phyloP scores from a whole-genome alignment of 768 basidiomycete genomes.

The Coprinopsis sp. region DNA sequence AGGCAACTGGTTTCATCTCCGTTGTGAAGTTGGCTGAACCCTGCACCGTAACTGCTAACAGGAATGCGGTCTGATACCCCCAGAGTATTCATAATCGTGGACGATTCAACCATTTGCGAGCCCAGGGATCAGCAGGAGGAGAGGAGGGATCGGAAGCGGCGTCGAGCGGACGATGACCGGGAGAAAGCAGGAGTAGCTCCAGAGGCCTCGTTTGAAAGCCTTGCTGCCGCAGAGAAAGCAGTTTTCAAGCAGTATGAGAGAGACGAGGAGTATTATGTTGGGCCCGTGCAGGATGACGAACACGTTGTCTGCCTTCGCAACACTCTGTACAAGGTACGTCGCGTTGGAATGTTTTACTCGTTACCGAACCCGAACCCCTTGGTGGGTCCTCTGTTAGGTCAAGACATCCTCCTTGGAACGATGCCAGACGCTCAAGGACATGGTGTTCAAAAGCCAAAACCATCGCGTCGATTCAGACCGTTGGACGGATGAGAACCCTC shows the following conservation, averaged over 20 bases:
- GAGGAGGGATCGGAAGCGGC: constrained; percentile 22
- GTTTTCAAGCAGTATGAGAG: constrained; percentile 19
- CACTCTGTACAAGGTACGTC: constrained; percentile 45
- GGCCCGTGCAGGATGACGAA: constrained; percentile 24
- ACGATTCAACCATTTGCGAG: constrained; percentile 28
- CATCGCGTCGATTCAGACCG: constrained; percentile 18
- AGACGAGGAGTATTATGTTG: constrained; percentile 37
- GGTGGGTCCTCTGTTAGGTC: background rate
- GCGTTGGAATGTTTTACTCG: background rate
- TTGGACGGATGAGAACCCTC: constrained; percentile 31
- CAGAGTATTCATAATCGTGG: constrained; percentile 27
- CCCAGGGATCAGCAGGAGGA: constrained; percentile 25
- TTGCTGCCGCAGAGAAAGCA: constrained; percentile 13
- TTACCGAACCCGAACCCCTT: background rate
- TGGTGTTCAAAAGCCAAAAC: constrained; percentile 20
- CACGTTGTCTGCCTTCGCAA: constrained; percentile 39
- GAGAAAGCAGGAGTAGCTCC: constrained; percentile 14
- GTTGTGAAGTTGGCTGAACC: background rate
- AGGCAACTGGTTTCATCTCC: too few relatives aligned
- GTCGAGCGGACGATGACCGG: constrained; percentile 22
- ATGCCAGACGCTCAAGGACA: background rate
- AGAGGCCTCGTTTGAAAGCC: background rate
- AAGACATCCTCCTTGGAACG: background rate
- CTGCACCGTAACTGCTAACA: background rate
- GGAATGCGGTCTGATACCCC: background rate